Base-by-base conservation (phyloP, 805 yeast species). In the Suhomyces tanzawaensis region DNA sequence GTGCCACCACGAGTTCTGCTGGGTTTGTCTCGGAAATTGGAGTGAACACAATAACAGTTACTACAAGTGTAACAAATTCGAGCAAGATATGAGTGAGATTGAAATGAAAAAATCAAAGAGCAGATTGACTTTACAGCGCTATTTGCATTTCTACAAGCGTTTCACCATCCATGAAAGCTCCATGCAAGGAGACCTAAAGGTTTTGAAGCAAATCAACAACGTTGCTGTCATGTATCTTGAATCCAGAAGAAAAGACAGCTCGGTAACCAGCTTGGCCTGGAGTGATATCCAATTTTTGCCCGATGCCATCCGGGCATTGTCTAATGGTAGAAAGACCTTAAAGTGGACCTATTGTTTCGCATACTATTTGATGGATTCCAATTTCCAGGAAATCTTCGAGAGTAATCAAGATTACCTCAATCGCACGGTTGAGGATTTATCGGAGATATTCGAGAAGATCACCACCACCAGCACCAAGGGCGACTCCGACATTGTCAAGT, bases 281-380 rank as follows among this genome's bases (percentile, higher is more conserved):
- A 84, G 82, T 36, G 96, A 90, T 52, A 83, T 88, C 1, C 93
- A 86, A 51, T 91, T 85, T 53, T 71, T 90, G 35, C 75, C 82
- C 7, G 91, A 85, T 37, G 79, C 91, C 27, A 80, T 85, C 28
- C 71, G 73, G 32, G 73, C 76, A 2, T 62, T 91, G 39, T 67
- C 81, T 21, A 73, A 72, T 40, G 85, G 95, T 6, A 70, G 98
- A 41, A 77, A 79, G 29, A 77, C 87, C 1, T 67, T 93, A 36
- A 85, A 88, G 66, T 93, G 98, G 97, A 79, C 96, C 0, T 90
- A 86, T 61, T 89, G 87, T 2, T 76, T 88, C 49, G 81, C 87
- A 9, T 91, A 65, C 53, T 86, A 81, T 55, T 66, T 88, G 23
- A 72, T 69, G 27, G 58, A 64, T 21, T 71, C 74, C 36, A 71